A percentile compares a stretch with the other conserved stretches of the same genome.
Conservation (phyloP, 306 rosid species). For the Dryas alaskensis region DNA sequence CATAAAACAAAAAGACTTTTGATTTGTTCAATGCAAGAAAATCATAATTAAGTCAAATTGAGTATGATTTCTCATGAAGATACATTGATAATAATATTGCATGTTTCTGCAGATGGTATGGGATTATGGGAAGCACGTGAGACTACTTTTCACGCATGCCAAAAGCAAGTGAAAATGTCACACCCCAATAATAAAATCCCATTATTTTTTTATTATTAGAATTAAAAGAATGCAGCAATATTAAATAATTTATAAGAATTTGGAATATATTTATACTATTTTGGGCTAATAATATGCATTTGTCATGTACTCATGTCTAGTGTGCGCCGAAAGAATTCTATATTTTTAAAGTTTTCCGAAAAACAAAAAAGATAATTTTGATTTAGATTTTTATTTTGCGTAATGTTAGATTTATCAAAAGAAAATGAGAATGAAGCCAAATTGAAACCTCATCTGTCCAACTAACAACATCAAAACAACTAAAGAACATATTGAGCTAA, state of each 20-base stretch:
- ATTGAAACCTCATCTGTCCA: too few species aligned
- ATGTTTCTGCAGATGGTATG: slow-evolving; percentile 13
- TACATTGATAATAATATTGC: not conserved
- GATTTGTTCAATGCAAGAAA: slow-evolving; percentile 3
- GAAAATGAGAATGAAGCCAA: too few species aligned
- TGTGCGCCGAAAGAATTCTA: too few species aligned
- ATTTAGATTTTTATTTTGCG: too few species aligned
- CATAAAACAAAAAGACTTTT: slow-evolving; percentile 10
- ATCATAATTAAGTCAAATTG: slow-evolving; percentile 14
- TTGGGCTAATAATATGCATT: too few species aligned
- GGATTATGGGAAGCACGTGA: slow-evolving; percentile 71
- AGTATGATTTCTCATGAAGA: slow-evolving; percentile 4
- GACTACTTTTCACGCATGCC: slow-evolving; percentile 83
- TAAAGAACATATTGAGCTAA: too few species aligned
- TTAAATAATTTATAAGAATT: too few species aligned
- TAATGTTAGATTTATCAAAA: too few species aligned
- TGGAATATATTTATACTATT: too few species aligned
- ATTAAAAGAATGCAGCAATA: not conserved
- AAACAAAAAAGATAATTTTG: not conserved
- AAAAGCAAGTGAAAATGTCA: slow-evolving; percentile 47
- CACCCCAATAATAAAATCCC: not conserved
- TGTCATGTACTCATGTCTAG: not conserved
- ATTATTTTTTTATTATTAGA: not conserved
- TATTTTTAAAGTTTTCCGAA: not conserved
- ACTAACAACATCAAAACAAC: too few species aligned